Conservation (phyloP, 305 asterid species). For the Solanum hybrid region DNA sequence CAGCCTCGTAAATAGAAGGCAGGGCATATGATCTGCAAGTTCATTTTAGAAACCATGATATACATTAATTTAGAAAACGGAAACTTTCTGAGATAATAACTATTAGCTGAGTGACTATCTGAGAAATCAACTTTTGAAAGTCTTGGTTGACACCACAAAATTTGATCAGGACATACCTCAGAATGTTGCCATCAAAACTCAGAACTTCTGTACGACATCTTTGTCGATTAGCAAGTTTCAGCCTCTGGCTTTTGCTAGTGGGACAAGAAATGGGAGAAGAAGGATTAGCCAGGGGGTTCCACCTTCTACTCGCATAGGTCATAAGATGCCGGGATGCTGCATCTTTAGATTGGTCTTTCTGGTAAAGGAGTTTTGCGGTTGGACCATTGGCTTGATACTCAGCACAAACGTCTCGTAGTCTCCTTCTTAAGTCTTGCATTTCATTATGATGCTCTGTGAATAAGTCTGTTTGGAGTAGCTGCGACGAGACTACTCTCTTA, state of each 20-base stretch:
- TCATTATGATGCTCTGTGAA: constrained; percentile 71
- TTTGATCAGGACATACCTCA: constrained; percentile 46
- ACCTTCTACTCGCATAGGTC: constrained; percentile 93
- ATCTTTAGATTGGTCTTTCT: constrained; percentile 64
- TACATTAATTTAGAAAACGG: neutral
- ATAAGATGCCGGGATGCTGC: constrained; percentile 49
- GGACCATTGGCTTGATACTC: constrained; percentile 94
- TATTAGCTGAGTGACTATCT: neutral
- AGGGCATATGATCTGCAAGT: constrained; percentile 78
- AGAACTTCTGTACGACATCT: constrained; percentile 75
- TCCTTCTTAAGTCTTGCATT: constrained; percentile 75
- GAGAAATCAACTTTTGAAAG: neutral
- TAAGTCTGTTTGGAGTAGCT: constrained; percentile 76
- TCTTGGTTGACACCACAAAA: neutral
- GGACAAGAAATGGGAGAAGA: constrained; percentile 95
- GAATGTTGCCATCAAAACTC: constrained; percentile 88
- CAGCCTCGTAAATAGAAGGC: constrained; percentile 58
- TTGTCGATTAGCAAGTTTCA: constrained; percentile 83
- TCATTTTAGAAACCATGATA: constrained; percentile 8
- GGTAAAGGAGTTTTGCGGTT: constrained; percentile 81
- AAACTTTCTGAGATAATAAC: neutral
- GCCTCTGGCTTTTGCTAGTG: constrained; percentile 68
- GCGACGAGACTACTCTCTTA: constrained; percentile 72
- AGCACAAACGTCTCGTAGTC: constrained; percentile 71
- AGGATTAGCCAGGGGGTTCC: constrained; percentile 90